phyloP scores from a whole-genome alignment of 768 basidiomycete species.

The Pleurotus eryngii region DNA sequence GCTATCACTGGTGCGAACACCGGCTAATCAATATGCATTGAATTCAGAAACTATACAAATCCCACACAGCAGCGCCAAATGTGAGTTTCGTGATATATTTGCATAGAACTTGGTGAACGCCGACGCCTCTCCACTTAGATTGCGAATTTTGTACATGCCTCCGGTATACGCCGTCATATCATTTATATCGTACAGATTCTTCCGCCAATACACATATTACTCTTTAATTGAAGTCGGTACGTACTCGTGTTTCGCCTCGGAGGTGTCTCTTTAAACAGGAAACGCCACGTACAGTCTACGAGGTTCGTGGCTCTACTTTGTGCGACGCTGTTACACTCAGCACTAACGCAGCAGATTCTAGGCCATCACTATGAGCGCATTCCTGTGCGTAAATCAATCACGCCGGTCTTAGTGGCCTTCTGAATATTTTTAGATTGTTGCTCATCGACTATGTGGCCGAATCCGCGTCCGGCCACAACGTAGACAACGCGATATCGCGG shows the following conservation, averaged over 20 bases:
- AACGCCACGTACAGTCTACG: conserved; percentile 49
- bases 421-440: conserved; percentile 49
- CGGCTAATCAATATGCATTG: background rate
- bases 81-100: conserved; percentile 34
- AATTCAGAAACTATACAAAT: conserved; percentile 63
- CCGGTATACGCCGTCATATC: conserved; percentile 78
- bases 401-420: conserved; percentile 3
- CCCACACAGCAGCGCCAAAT: conserved; percentile 77
- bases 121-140: conserved; percentile 27
- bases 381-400: conserved; percentile 52
- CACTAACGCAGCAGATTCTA: conserved; percentile 22
- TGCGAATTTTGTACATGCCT: conserved; percentile 86
- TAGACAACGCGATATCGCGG: conserved; percentile 64
- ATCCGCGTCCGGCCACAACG: conserved; percentile 58
- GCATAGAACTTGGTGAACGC: too few relatives aligned
- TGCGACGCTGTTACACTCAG: background rate
- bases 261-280: conserved; percentile 6
- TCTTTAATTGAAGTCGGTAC: conserved; percentile 43
- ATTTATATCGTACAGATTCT: conserved; percentile 84
- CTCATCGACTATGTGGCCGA: conserved; percentile 83
- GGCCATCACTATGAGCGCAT: conserved; percentile 83
- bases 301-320: conserved; percentile 38
- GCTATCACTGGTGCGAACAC: background rate
- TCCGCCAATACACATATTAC: conserved; percentile 64
- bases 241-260: conserved; percentile 8